Percentiles rank a stretch among this genome's conserved stretches.
These are phyloP conservation scores for Simmondsia chinensis DNA, from an alignment of 148 eudicot genomes.

Conservation along the genomic window DNA sequence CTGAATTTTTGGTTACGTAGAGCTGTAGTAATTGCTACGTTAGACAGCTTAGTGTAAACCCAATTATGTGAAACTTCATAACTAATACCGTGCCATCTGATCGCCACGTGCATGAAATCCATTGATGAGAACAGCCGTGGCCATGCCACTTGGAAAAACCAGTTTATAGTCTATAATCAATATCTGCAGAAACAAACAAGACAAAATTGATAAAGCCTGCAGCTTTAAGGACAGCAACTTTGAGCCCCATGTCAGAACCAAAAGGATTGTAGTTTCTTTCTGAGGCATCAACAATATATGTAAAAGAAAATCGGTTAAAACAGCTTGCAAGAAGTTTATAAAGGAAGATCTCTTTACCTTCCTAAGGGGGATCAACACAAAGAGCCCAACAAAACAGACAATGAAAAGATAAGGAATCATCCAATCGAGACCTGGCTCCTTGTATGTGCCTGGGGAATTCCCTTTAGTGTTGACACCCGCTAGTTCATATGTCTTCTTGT, in stretches of 20 bases:
- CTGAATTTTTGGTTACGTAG: no score
- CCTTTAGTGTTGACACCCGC: slow-evolving; percentile 52
- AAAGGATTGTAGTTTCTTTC: neutral
- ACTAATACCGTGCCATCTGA: slow-evolving; percentile 59
- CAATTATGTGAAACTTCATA: no score
- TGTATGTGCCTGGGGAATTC: slow-evolving; percentile 55
- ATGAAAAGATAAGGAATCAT: slow-evolving; percentile 63
- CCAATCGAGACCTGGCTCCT: slow-evolving; percentile 69
- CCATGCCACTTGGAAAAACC: slow-evolving; percentile 77
- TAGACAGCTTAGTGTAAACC: no score
- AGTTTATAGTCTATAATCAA: slow-evolving; percentile 68
- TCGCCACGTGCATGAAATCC: slow-evolving; percentile 65
- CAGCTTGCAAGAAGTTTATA: neutral
- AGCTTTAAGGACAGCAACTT: neutral
- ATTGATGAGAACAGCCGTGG: slow-evolving; percentile 79
- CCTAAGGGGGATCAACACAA: slow-evolving; percentile 74
- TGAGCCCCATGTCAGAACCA: neutral
- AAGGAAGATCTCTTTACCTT: slow-evolving; percentile 30
- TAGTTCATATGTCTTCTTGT: slow-evolving; percentile 64
- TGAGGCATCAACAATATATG: neutral
- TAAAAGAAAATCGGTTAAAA: no score
- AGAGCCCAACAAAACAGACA: slow-evolving; percentile 75
- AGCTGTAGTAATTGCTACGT: no score
- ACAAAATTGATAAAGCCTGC: neutral
- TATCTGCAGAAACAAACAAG: slow-evolving; percentile 27